Evolutionary conservation across 768 basidiomycete genomes (phyloP).

Genomic region (Boletales sp.): DNA sequence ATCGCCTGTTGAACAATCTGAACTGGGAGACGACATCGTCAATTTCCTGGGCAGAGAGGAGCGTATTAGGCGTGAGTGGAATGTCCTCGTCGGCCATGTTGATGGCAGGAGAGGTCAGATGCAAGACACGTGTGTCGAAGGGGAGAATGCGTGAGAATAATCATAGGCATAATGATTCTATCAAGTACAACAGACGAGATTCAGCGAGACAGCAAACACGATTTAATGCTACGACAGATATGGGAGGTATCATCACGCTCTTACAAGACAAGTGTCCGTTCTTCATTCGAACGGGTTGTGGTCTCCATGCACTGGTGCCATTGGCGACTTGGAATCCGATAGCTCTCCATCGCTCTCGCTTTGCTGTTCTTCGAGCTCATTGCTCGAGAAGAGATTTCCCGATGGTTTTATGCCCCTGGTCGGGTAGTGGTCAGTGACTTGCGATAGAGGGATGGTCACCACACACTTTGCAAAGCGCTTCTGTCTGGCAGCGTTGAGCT

Average conservation of each 20-base stretch:
- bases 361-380: slow-evolving; percentile 39
- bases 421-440: not conserved
- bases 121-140: too few relatives aligned
- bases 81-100: slow-evolving; percentile 21
- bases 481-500: slow-evolving; percentile 87
- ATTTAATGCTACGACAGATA: slow-evolving; percentile 23
- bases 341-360: slow-evolving; percentile 37
- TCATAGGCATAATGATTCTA: slow-evolving; percentile 20
- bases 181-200: slow-evolving; percentile 23
- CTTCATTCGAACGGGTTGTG: slow-evolving; percentile 64
- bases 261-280: slow-evolving; percentile 20
- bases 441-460: slow-evolving; percentile 1
- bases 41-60: slow-evolving; percentile 26
- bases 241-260: slow-evolving; percentile 20
- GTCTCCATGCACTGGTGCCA: slow-evolving; percentile 44
- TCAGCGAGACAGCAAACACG: slow-evolving; percentile 28
- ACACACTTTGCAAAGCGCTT: slow-evolving; percentile 89
- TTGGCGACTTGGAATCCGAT: slow-evolving; percentile 27
- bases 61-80: not conserved
- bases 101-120: not conserved
- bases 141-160: slow-evolving; percentile 26
- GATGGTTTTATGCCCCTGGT: slow-evolving; percentile 58
- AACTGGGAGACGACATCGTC: slow-evolving; percentile 31
- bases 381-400: slow-evolving; percentile 50
- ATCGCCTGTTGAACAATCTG: slow-evolving; percentile 21